phyloP scores from a whole-genome alignment of 768 basidiomycete genomes.

The Lentinula guzmanii region DNA sequence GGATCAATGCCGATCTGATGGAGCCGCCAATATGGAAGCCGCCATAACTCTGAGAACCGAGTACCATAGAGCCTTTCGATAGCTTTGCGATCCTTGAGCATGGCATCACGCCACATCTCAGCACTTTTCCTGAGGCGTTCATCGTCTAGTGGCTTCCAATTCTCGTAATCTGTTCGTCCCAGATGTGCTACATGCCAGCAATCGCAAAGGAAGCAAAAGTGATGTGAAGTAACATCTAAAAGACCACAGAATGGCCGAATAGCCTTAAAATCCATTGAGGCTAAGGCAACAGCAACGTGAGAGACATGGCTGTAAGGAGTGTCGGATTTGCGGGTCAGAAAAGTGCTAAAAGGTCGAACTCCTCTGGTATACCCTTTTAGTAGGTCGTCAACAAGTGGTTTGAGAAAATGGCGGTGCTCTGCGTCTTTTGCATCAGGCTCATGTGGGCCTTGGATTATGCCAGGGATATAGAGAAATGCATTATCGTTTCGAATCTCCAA shows the following conservation, averaged over 20 bases:
- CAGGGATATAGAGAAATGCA: conserved; percentile 5
- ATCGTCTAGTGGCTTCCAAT: conserved; percentile 12
- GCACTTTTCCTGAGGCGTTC: conserved; percentile 12
- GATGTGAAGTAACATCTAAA: not conserved
- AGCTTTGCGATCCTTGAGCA: not conserved
- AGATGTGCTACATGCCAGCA: not conserved
- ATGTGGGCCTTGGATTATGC: conserved; percentile 5
- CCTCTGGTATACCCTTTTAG: not conserved
- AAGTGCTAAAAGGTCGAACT: not conserved
- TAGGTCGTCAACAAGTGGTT: conserved; percentile 1
- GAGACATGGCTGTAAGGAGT: not conserved
- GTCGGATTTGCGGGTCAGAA: not conserved
- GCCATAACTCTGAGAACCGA: conserved; percentile 21
- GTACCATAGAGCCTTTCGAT: conserved; percentile 18
- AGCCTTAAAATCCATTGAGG: conserved; percentile 1
- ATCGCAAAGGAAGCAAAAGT: not conserved
- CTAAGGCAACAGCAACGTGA: not conserved
- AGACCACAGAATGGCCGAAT: not conserved
- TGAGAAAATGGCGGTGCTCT: conserved; percentile 6
- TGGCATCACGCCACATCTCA: conserved; percentile 15
- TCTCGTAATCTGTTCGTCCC: conserved; percentile 5
- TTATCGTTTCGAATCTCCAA: not conserved
- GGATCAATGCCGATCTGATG: conserved; percentile 24
- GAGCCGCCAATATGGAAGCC: conserved; percentile 30
- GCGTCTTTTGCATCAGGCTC: conserved; percentile 1